phyloP scores from a whole-genome alignment of 2,329 filamentous ascomycete species.

The Talaromyces sp. region DNA sequence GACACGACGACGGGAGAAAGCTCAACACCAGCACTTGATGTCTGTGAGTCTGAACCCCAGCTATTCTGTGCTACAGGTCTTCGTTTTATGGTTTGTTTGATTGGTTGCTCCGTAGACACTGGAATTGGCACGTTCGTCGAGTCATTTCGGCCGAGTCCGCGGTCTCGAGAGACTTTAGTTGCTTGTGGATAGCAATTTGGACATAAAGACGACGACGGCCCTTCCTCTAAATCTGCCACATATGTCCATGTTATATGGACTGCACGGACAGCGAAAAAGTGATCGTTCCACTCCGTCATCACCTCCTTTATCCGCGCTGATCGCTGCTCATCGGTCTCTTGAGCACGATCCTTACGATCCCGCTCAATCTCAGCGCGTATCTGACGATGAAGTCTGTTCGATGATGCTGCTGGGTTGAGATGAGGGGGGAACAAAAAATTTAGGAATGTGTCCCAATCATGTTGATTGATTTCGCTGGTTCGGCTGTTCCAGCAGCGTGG shows the following conservation, averaged over 20 bases:
- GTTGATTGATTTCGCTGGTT: conserved; percentile 34
- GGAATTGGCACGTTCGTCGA: conserved; percentile 18
- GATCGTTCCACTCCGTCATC: conserved; percentile 43
- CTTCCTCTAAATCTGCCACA: conserved; percentile 31
- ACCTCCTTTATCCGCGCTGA: conserved; percentile 37
- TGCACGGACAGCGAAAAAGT: conserved; percentile 40
- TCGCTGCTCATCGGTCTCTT: conserved; percentile 43
- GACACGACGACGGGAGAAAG: not conserved
- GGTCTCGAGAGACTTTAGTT: conserved; percentile 28
- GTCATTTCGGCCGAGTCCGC: conserved; percentile 15
- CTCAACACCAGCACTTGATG: not conserved
- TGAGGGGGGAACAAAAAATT: conserved; percentile 42
- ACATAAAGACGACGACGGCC: conserved; percentile 37
- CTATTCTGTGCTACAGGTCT: conserved; percentile 17
- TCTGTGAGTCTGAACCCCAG: not conserved
- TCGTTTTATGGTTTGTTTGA: conserved; percentile 16
- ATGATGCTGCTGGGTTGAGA: conserved; percentile 36
- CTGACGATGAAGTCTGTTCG: conserved; percentile 36
- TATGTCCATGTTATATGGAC: conserved; percentile 35
- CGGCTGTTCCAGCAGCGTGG: conserved; percentile 40
- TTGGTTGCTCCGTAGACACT: conserved; percentile 5
- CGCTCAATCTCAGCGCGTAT: conserved; percentile 40
- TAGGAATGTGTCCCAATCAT: conserved; percentile 45
- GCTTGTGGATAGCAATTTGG: conserved; percentile 41
- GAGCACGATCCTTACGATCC: conserved; percentile 41